Base-by-base conservation (phyloP, 2,329 filamentous ascomycete genomes). In the Xylariaceae sp. region DNA sequence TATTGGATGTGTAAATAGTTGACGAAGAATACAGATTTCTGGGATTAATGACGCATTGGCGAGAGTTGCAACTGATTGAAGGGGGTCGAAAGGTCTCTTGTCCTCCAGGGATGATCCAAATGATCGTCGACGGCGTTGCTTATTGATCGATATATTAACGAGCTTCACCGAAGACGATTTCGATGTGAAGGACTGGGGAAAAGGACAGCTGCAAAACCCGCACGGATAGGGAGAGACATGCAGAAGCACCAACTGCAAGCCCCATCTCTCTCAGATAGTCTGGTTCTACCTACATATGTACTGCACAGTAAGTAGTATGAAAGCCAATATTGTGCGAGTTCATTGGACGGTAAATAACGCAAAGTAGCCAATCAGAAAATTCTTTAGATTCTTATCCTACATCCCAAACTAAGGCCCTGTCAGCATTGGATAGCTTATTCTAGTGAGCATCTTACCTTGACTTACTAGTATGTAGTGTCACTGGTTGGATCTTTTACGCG, bases 171-270 rank as follows among this genome's bases (percentile, higher is more conserved):
- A 62, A 50, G 32, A 10, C 9, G 26, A 20, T 43, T 21, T 19
- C 40, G 58, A 56, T 48, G 43, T 49, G 50, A 59, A 43, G 40
- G 55, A 59, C 43, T 29, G 48, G 20, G 45, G 44, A 53, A 52
- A 54, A 44, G 20, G n/a, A n/a, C n/a, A 46, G 43, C 45, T 48
- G 50, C 50, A 54, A 53, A n/a, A 54, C 40, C 44, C 59, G 55
- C 55, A 61, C 66, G 57, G 65, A 63, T 67, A 70, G 50, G 67
- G 67, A 68, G 65, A 72, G 68, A 72, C 69, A 70, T 68, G 65
- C 65, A 69, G 63, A 53, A 59, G 55, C 49, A 49, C 54, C 42
- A 50, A 59, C 48, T 50, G 40, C 50, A 9, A 26, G 23, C 23
- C 23, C 23, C 23, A 23, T 42, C 41, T 51, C 41, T 37, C 20